phyloP scores from a whole-genome alignment of 2,329 filamentous ascomycete genomes.

The Fusarium nodosum region DNA sequence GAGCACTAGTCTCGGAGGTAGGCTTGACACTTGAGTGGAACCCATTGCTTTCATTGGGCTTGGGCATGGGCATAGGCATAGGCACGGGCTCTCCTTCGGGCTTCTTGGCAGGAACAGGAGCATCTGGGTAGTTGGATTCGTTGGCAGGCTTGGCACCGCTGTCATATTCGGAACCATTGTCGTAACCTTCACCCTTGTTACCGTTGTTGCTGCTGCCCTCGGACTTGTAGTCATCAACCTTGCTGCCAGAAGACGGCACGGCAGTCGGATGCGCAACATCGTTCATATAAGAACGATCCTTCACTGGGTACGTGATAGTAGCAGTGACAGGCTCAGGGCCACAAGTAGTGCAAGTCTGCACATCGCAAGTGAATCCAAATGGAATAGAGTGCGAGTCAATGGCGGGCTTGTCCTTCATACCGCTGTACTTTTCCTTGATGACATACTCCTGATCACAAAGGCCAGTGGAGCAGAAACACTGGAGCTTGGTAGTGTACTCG shows the following conservation, averaged over 20 bases:
- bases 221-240: background rate
- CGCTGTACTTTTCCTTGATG: conserved; percentile 34
- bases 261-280: conserved; percentile 7
- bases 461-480: conserved; percentile 27
- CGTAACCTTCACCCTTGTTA: background rate
- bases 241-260: background rate
- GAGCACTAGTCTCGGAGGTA: background rate
- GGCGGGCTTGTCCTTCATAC: conserved; percentile 22
- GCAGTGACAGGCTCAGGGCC: conserved; percentile 31
- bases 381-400: conserved; percentile 24
- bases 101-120: background rate
- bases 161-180: background rate
- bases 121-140: background rate
- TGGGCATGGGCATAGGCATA: background rate
- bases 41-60: background rate
- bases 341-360: conserved; percentile 34
- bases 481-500: conserved; percentile 24
- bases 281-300: conserved; percentile 56
- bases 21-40: conserved; percentile 23
- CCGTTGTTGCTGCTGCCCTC: background rate
- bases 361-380: conserved; percentile 33
- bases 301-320: conserved; percentile 35
- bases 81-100: background rate
- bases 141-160: background rate
- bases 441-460: conserved; percentile 34